phyloP scores from a whole-genome alignment of 2,329 filamentous ascomycete species.

The Coleophoma eucalyptorum region DNA sequence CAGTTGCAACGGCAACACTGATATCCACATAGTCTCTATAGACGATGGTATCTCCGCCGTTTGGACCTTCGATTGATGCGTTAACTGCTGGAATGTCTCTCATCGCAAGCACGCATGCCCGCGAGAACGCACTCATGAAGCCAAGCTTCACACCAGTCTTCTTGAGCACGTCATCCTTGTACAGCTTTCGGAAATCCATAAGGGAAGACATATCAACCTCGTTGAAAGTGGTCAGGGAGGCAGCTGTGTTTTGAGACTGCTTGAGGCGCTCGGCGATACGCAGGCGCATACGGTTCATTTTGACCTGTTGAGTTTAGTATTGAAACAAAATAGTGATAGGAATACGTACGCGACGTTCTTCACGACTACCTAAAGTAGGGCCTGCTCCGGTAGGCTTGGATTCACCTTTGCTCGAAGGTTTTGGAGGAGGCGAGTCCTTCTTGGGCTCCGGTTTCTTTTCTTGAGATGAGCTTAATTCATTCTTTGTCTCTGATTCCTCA shows the following conservation, averaged over 20 bases:
- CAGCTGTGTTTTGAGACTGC: conserved; percentile 98
- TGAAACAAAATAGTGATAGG: neutral
- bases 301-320: conserved; percentile 60
- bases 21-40: conserved; percentile 98
- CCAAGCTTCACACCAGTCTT: conserved; percentile 96
- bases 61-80: conserved; percentile 92
- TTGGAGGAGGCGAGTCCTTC: conserved; percentile 32
- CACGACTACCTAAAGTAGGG: conserved; percentile 63
- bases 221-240: conserved; percentile 96
- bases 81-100: conserved; percentile 93
- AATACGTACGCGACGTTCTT: conserved; percentile 78
- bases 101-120: conserved; percentile 87
- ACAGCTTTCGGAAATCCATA: conserved; percentile 95
- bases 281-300: conserved; percentile 99
- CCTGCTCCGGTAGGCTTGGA: conserved; percentile 28
- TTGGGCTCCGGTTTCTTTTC: conserved; percentile 38
- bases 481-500: conserved; percentile 36
- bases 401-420: conserved; percentile 31
- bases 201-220: conserved; percentile 98
- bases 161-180: conserved; percentile 95
- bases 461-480: conserved; percentile 33
- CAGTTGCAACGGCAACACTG: conserved; percentile 93
- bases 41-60: conserved; percentile 94
- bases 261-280: conserved; percentile 96
- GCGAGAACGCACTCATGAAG: conserved; percentile 99